Evolutionary conservation across 768 basidiomycete species (phyloP), one percentile per base, ranked within the genome.

Genomic region (Lactarius hatsudake): DNA sequence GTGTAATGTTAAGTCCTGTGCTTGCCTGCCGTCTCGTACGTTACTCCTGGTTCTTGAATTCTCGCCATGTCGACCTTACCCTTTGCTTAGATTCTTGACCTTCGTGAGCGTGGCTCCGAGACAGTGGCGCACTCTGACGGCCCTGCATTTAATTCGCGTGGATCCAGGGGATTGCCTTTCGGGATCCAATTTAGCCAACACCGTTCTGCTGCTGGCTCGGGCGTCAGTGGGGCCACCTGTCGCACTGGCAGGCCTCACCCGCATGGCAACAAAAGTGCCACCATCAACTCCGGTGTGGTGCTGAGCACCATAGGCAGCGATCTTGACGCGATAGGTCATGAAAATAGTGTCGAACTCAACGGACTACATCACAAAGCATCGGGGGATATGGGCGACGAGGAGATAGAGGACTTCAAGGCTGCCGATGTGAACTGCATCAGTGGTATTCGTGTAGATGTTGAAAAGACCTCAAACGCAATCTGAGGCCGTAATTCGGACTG

Each of bases 1-100:
- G 90, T 72, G 89, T 93, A 20, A 91, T 93, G 90, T 82, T 93
- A 73, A 87, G 86, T 20, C 90, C 91, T 28, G 78, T 93, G 42
- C 83, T 93, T 55, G 91, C 91, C 6, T 92, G 90, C 74, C 87
- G 91, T 66, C 81, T 93, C 45, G 88, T 89, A 71, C 68, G 83
- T 67, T 26, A 18, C 43, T 53, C 28, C 59, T 20, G 1, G 48
- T 38, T 36, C 45, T 40, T 63, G 13, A 53, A 67, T 59, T 18
- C 32, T n/a, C 17, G 18, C n/a, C n/a, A 17, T 17, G 5, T 26
- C 23, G 23, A 42, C 30, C 28, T 48, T 34, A 20, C n/a, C 30
- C 20, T 55, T 43, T 23, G 9, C 6, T 7, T 6, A 90, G 88
- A 92, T 93, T 74, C 84, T 93, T 64, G 91, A 93, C 74, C 84